Evolutionary conservation across 108 stramenopile species (phyloP).

Genomic region (Cyclostephanos tholiformis): DNA sequence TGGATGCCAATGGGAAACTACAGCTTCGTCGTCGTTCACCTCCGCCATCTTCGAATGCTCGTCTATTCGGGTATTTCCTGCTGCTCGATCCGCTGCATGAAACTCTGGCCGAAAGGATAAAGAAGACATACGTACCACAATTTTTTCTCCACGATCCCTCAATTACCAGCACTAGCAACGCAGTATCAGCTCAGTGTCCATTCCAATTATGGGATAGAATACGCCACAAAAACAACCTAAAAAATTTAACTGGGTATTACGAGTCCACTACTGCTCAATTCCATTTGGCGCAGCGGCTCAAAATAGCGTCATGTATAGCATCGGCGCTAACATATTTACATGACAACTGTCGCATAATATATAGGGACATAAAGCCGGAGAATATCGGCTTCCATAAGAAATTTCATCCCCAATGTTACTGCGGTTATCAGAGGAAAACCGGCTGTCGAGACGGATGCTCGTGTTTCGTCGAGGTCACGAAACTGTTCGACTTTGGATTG

Average conservation of each 20-base stretch:
- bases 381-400: conserved; percentile 61
- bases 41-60: neutral
- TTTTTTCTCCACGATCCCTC: neutral
- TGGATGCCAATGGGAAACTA: conserved; percentile 9
- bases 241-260: neutral
- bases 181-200: neutral
- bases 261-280: neutral
- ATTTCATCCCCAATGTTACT: conserved; percentile 1
- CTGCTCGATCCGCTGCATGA: conserved; percentile 38
- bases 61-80: conserved; percentile 24
- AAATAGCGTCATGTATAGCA: conserved; percentile 12
- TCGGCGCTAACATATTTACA: conserved; percentile 28
- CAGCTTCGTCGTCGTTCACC: neutral
- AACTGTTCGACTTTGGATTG: conserved; percentile 77
- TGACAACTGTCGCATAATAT: conserved; percentile 42
- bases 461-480: conserved; percentile 29
- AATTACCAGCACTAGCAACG: neutral
- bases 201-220: conserved; percentile 2
- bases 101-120: conserved; percentile 32
- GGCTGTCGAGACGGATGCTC: neutral
- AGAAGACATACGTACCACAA: conserved; percentile 2
- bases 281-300: conserved; percentile 21
- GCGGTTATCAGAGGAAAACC: neutral
- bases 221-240: neutral
- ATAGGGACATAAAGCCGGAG: conserved; percentile 70